Evolutionary conservation across 164 flowering plant species (phyloP).

Genomic region (Malania oleifera): DNA sequence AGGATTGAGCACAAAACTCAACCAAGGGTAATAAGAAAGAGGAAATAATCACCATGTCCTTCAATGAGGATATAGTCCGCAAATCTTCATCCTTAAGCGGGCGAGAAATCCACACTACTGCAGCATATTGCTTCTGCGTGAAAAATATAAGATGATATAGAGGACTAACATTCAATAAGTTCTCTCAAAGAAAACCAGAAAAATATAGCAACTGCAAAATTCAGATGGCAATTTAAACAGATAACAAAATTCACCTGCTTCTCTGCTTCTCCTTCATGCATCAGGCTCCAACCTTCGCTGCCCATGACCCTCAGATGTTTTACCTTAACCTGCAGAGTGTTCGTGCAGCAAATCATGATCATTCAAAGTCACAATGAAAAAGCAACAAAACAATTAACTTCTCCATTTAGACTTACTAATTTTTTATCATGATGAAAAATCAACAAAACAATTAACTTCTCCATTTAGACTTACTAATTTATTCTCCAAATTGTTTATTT

Average conservation of each 20-base stretch:
- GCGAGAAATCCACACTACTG: constrained; percentile 93
- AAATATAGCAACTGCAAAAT: neutral
- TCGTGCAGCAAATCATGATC: neutral
- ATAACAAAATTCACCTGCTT: constrained; percentile 61
- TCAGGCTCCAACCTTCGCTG: constrained; percentile 68
- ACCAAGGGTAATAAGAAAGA: neutral
- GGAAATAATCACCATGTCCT: constrained; percentile 54
- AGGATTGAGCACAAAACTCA: neutral
- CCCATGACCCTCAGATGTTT: constrained; percentile 66
- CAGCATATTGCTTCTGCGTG: constrained; percentile 92
- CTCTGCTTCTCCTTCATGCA: constrained; percentile 99
- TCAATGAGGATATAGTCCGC: constrained; percentile 48
- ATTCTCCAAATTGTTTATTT: constrained; percentile 51
- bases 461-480: constrained; percentile 56
- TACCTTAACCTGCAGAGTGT: constrained; percentile 51
- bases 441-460: neutral
- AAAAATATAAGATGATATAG: constrained; percentile 8
- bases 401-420: too few species aligned
- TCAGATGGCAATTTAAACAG: neutral
- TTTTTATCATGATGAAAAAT: neutral
- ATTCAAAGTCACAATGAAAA: neutral
- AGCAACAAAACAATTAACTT: constrained; percentile 2
- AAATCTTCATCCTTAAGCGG: constrained; percentile 64
- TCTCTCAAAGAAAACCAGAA: neutral
- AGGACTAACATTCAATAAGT: too few species aligned